A percentile compares a stretch with the other conserved stretches of the same genome.
phyloP scores from a whole-genome alignment of 2,329 filamentous ascomycete genomes.

The Colletotrichum euphorbiae region DNA sequence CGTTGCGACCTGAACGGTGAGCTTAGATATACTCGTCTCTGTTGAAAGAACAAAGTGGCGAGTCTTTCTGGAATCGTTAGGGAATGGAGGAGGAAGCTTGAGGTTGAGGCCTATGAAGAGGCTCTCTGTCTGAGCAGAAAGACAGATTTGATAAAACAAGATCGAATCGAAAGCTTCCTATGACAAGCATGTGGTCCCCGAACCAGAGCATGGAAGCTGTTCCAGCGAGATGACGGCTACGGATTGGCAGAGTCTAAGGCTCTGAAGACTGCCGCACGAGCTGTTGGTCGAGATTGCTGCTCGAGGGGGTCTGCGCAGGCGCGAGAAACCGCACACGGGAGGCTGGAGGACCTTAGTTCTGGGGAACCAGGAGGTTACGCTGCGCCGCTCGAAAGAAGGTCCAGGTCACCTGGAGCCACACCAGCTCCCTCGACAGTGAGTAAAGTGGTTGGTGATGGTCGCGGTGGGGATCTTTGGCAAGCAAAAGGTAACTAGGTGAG shows the following conservation, averaged over 20 bases:
- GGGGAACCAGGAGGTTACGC: slow-evolving; percentile 9
- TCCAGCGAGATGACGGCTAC: slow-evolving; percentile 3
- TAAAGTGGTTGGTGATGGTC: slow-evolving; percentile 23
- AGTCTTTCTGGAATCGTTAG: slow-evolving; percentile 9
- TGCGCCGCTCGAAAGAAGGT: slow-evolving; percentile 19
- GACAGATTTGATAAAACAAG: neutral
- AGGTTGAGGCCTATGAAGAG: slow-evolving; percentile 1
- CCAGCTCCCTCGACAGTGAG: slow-evolving; percentile 5
- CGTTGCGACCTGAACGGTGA: neutral
- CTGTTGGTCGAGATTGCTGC: neutral
- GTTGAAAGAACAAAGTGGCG: neutral
- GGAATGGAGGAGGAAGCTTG: neutral
- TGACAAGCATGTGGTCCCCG: slow-evolving; percentile 1
- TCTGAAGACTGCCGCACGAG: neutral
- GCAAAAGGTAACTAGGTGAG: slow-evolving; percentile 10
- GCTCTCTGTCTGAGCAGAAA: slow-evolving; percentile 3
- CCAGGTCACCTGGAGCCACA: slow-evolving; percentile 35
- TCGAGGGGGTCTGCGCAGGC: neutral
- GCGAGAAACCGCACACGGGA: slow-evolving; percentile 4
- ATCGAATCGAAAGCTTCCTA: slow-evolving; percentile 2
- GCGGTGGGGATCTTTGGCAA: slow-evolving; percentile 28
- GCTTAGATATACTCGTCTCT: neutral
- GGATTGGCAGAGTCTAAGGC: neutral
- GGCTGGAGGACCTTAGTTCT: slow-evolving; percentile 3
- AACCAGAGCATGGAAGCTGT: slow-evolving; percentile 24